Conservation (phyloP, 306 rosid species). For the cucumber (Cucumis sativus) region DNA sequence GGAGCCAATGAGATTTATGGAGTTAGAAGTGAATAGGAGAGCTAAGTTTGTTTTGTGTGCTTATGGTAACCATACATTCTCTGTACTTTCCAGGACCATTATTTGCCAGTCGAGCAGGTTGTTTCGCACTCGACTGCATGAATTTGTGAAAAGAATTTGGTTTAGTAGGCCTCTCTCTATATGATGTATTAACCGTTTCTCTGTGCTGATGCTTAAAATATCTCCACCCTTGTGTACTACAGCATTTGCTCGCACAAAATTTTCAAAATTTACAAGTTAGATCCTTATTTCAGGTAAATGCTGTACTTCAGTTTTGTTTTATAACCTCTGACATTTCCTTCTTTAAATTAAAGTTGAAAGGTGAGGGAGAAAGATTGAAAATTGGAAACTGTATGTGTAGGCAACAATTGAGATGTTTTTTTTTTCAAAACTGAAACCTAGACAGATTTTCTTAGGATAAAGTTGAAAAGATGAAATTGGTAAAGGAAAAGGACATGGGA, state of each 20-base stretch:
- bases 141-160: neutral
- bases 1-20: constrained; percentile 13
- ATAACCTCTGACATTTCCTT: neutral
- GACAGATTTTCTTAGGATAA: constrained; percentile 7
- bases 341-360: neutral
- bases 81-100: neutral
- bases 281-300: neutral
- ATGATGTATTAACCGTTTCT: neutral
- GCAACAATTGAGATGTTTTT: neutral
- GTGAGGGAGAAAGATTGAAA: neutral
- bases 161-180: neutral
- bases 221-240: neutral
- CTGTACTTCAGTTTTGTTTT: neutral
- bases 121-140: neutral
- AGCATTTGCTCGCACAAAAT: neutral
- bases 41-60: constrained; percentile 6
- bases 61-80: constrained; percentile 1
- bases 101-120: neutral
- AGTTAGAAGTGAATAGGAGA: constrained; percentile 11
- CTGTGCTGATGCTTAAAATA: neutral
- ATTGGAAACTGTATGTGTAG: neutral
- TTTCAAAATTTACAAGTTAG: neutral
- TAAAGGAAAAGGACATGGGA: neutral
- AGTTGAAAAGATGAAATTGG: neutral
- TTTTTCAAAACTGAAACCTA: constrained; percentile 3